Evolutionary conservation across 1,139 yeast species (phyloP).

Genomic region (Wickerhamomyces sp.): DNA sequence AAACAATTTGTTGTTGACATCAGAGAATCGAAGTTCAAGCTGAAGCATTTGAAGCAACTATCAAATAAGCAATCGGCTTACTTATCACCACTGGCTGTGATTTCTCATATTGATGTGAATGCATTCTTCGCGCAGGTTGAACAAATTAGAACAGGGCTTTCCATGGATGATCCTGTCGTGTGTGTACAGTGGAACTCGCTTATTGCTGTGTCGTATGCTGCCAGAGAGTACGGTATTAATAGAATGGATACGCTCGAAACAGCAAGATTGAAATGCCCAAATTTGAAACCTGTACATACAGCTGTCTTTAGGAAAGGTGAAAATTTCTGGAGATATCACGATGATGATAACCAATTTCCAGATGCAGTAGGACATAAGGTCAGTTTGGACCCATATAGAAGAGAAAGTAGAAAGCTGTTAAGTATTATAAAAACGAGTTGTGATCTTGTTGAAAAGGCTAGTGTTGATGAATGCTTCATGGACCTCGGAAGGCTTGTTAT

Average conservation of each 20-base stretch:
- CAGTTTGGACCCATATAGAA: constrained; percentile 82
- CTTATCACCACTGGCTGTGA: constrained; percentile 68
- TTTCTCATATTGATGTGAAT: constrained; percentile 85
- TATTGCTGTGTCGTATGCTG: constrained; percentile 89
- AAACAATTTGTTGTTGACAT: not conserved
- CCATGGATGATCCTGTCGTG: constrained; percentile 75
- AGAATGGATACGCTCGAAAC: constrained; percentile 69
- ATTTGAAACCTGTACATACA: constrained; percentile 78
- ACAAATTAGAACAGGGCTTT: constrained; percentile 63
- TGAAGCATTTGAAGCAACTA: constrained; percentile 44
- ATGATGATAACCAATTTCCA: constrained; percentile 30
- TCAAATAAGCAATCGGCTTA: constrained; percentile 43
- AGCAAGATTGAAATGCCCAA: constrained; percentile 73
- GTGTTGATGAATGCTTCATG: constrained; percentile 89
- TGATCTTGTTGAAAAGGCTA: constrained; percentile 82
- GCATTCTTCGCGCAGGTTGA: constrained; percentile 97
- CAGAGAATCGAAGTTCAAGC: constrained; percentile 35
- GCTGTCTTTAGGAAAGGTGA: constrained; percentile 92
- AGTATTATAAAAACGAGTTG: constrained; percentile 52
- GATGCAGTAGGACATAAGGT: constrained; percentile 66
- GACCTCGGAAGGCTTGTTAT: constrained; percentile 61
- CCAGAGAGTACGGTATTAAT: constrained; percentile 74
- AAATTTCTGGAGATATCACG: constrained; percentile 71
- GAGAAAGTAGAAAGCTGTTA: constrained; percentile 80
- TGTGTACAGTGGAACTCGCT: constrained; percentile 91